These are phyloP conservation scores for Thyridium curvatum DNA, from an alignment of 2,329 filamentous ascomycete genomes.

Conservation along the genomic window DNA sequence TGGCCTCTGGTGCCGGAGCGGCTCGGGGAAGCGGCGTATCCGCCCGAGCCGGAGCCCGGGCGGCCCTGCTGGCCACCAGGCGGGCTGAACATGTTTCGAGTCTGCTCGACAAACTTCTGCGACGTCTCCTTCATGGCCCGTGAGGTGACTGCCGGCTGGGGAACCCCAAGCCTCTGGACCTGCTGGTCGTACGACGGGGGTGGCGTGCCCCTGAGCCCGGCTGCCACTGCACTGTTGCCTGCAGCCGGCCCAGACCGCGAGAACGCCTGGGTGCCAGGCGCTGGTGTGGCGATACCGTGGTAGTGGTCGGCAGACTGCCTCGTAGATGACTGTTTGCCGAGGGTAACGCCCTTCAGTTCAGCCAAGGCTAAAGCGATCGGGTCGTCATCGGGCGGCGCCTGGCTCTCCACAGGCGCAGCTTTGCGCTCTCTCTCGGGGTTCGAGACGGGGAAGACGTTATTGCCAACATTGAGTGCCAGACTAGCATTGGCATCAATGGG, in stretches of 20 bases:
- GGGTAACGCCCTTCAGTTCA: slow-evolving; percentile 76
- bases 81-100: slow-evolving; percentile 66
- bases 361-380: slow-evolving; percentile 90
- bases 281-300: slow-evolving; percentile 85
- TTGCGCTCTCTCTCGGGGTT: slow-evolving; percentile 61
- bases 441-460: slow-evolving; percentile 92
- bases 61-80: slow-evolving; percentile 21
- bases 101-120: slow-evolving; percentile 79
- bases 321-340: slow-evolving; percentile 69
- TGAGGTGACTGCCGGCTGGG: slow-evolving; percentile 85
- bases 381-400: slow-evolving; percentile 60
- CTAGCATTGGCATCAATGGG: slow-evolving; percentile 88
- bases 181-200: slow-evolving; percentile 82
- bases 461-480: slow-evolving; percentile 87
- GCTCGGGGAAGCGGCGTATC: slow-evolving; percentile 29
- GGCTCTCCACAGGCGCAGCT: slow-evolving; percentile 16
- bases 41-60: slow-evolving; percentile 20
- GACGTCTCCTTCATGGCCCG: slow-evolving; percentile 95
- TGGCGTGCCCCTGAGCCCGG: slow-evolving; percentile 65
- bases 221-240: slow-evolving; percentile 35
- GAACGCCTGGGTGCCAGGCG: slow-evolving; percentile 41
- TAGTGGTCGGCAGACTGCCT: slow-evolving; percentile 96
- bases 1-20: slow-evolving; percentile 54
- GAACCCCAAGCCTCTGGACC: slow-evolving; percentile 76
- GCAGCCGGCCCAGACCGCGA: slow-evolving; percentile 29